Conservation (phyloP, 78 protist species). For the Goniomonas avonlea region DNA sequence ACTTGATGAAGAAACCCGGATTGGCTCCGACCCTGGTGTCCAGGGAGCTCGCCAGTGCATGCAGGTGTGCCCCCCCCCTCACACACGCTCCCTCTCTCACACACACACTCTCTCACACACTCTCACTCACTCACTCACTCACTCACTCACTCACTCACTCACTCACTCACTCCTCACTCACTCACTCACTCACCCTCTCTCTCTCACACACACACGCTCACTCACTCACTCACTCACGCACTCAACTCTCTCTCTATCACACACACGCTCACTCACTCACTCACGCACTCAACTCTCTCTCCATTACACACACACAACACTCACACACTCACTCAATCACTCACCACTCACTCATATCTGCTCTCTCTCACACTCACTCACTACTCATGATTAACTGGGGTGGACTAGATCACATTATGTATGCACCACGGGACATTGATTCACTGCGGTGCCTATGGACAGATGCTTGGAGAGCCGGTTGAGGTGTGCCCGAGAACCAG, state of each 20-base stretch:
- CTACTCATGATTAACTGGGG: too few relatives aligned
- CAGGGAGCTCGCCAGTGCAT: neutral
- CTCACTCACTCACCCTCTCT: neutral
- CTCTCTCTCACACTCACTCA: neutral
- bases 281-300: neutral
- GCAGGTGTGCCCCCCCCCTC: neutral
- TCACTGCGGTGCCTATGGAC: too few relatives aligned
- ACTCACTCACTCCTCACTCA: neutral
- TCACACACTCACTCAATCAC: too few relatives aligned
- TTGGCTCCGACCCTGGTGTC: too few relatives aligned
- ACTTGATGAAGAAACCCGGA: too few relatives aligned
- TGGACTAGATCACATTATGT: too few relatives aligned
- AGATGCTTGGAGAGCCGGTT: too few relatives aligned
- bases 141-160: neutral
- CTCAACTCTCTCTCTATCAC: neutral
- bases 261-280: neutral
- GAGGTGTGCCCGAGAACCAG: too few relatives aligned
- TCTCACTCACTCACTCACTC: neutral
- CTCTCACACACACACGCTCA: neutral
- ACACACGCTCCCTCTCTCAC: slow-evolving; percentile 6
- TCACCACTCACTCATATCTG: neutral
- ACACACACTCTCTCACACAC: neutral
- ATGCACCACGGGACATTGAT: too few relatives aligned
- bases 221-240: neutral
- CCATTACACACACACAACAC: neutral